A percentile compares a stretch with the other conserved stretches of the same genome.
phyloP scores from a whole-genome alignment of 768 basidiomycete species.

The Exidia glandulosa region DNA sequence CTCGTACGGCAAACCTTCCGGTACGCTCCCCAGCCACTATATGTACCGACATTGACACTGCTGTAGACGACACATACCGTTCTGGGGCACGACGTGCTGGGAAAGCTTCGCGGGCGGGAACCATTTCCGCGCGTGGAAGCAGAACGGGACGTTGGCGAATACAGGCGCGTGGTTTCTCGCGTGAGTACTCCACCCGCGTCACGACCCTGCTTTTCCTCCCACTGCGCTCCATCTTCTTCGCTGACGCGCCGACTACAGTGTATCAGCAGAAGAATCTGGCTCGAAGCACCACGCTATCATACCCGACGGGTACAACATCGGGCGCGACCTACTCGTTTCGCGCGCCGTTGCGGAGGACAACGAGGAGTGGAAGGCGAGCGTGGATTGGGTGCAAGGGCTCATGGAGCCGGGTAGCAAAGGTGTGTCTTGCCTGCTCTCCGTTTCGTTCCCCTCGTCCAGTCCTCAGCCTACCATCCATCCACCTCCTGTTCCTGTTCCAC shows the following conservation, averaged over 20 bases:
- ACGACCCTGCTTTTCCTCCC: not conserved
- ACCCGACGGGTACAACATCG: slow-evolving; percentile 70
- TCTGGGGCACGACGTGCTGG: slow-evolving; percentile 74
- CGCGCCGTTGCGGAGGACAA: slow-evolving; percentile 49
- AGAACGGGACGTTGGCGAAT: slow-evolving; percentile 63
- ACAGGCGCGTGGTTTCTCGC: slow-evolving; percentile 81
- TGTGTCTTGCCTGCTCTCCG: slow-evolving; percentile 16
- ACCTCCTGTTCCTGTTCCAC: too few relatives aligned
- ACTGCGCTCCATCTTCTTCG: not conserved
- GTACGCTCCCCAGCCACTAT: not conserved
- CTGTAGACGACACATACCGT: slow-evolving; percentile 34
- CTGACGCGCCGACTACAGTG: slow-evolving; percentile 28
- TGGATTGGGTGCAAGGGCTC: slow-evolving; percentile 65
- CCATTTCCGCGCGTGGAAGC: slow-evolving; percentile 83
- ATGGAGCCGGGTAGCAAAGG: slow-evolving; percentile 60
- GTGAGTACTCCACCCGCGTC: slow-evolving; percentile 40
- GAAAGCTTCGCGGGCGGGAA: slow-evolving; percentile 79
- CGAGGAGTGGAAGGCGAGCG: slow-evolving; percentile 63
- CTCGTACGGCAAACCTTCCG: slow-evolving; percentile 66
- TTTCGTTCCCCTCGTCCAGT: not conserved
- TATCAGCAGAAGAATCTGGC: slow-evolving; percentile 60
- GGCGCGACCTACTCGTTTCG: slow-evolving; percentile 67
- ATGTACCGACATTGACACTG: not conserved
- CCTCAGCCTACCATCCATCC: too few relatives aligned
- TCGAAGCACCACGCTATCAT: slow-evolving; percentile 59